Base-by-base conservation (phyloP, 106 monocot genomes). In the Triglochin maritima region DNA sequence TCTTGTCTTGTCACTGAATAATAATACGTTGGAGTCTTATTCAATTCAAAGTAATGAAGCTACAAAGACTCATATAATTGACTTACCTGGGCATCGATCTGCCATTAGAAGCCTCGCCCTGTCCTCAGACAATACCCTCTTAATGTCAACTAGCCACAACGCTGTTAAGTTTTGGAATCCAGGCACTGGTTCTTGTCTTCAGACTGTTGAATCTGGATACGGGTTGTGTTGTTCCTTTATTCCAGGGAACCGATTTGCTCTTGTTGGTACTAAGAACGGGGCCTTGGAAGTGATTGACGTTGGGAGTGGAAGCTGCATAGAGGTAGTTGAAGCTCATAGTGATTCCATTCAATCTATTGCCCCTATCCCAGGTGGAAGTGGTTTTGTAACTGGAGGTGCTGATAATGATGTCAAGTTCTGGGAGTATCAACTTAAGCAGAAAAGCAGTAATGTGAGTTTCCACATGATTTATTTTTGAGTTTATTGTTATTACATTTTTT, bases 91-190 rank as follows among this genome's bases (percentile, higher is more conserved):
- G 11, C 98, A 98, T 78, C 85, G 91, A 12, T 98, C 98, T 44
- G 88, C 83, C 80, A 76, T 98, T 61, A 85, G 98, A 70, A 92
- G 91, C 81, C 73, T 98, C 49, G 60, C 84, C 3, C 75, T 98
- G 17, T 92, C 86, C 65, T 86, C 86, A 9, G 98, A 98, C 51
- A 73, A 74, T 54, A 84, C 79, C 43, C 80, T 98, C 43, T 66
- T 98, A 65, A 59, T 98, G 76, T 98, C 98, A 29, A 98, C 92
- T 16, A 92, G 98, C 61, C 92, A 98, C 63, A 98, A 92, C 84
- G 78, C 85, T 53, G 86, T 84, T 4, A 98, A 98, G 74, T 86
- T 98, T 69, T 98, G 98, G 98, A 98, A 98, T 66, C 86, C 88
- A 17, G 85, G 84, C 46, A 86, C 88, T 48, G 98, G 91, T 41